Conservation (phyloP, 2,329 filamentous ascomycete genomes). For the Colletotrichum sp. region DNA sequence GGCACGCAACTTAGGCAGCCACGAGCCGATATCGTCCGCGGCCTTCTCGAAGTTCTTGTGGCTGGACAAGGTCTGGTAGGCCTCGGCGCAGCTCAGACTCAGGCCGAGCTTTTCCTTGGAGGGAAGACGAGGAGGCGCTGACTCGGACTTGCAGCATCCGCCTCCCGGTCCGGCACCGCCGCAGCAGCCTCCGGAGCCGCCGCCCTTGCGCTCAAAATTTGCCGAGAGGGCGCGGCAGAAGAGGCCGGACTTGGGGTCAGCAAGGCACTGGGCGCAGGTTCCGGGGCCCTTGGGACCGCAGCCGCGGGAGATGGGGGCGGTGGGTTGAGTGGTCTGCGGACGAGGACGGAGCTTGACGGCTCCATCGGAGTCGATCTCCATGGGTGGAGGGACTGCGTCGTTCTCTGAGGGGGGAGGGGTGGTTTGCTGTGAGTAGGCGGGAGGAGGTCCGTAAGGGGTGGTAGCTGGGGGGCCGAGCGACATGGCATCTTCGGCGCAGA, state of each 20-base stretch:
- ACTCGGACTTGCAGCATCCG: slow-evolving; percentile 67
- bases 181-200: slow-evolving; percentile 53
- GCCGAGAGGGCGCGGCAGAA: slow-evolving; percentile 85
- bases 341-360: slow-evolving; percentile 61
- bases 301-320: slow-evolving; percentile 35
- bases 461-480: slow-evolving; percentile 4
- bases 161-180: slow-evolving; percentile 63
- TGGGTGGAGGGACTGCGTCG: slow-evolving; percentile 56
- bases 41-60: slow-evolving; percentile 79
- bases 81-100: slow-evolving; percentile 75
- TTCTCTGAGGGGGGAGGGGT: slow-evolving; percentile 67
- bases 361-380: slow-evolving; percentile 65
- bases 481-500: slow-evolving; percentile 71
- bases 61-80: slow-evolving; percentile 79
- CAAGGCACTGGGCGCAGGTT: slow-evolving; percentile 78
- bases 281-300: slow-evolving; percentile 75
- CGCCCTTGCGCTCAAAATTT: slow-evolving; percentile 53
- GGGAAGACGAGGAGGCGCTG: slow-evolving; percentile 28
- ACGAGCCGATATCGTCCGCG: slow-evolving; percentile 74
- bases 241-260: slow-evolving; percentile 79
- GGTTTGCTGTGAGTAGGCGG: slow-evolving; percentile 37
- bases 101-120: slow-evolving; percentile 46
- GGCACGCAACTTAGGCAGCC: slow-evolving; percentile 76
- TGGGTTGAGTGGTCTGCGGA: slow-evolving; percentile 34
- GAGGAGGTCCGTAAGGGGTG: slow-evolving; percentile 24